These are phyloP conservation scores for Diaporthe helianthi DNA, from an alignment of 2,329 filamentous ascomycete species.

Conservation along the genomic window DNA sequence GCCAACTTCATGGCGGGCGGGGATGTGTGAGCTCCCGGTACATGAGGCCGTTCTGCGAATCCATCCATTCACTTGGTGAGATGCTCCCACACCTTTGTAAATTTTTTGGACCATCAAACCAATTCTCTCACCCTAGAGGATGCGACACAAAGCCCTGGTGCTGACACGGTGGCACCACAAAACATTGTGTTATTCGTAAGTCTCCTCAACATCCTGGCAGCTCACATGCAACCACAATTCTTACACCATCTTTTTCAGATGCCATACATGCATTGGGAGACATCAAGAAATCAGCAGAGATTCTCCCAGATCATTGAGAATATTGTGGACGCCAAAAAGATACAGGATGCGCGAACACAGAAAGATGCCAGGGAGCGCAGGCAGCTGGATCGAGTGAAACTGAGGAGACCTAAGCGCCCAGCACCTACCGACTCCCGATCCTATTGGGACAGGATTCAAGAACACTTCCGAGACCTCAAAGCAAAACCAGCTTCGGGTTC, in stretches of 20 bases:
- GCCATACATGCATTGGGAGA: conserved; percentile 10
- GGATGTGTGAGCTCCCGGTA: not conserved
- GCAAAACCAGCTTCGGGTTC: not conserved
- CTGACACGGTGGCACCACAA: not conserved
- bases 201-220: not conserved
- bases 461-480: not conserved
- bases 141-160: not conserved
- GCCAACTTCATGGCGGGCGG: not conserved
- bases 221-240: not conserved
- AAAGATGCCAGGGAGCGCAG: not conserved
- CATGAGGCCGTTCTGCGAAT: conserved; percentile 5
- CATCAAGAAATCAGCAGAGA: not conserved
- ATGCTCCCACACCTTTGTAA: rapidly evolving
- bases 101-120: too few species aligned
- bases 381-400: not conserved
- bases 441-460: not conserved
- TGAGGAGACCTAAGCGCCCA: not conserved
- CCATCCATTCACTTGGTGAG: not conserved
- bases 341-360: not conserved
- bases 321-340: not conserved
- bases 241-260: not conserved
- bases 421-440: not conserved
- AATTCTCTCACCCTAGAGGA: not conserved
- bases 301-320: not conserved
- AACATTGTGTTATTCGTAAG: not conserved